Evolutionary conservation across 2,329 filamentous ascomycete genomes (phyloP).

Genomic region (Ascochyta pisi): DNA sequence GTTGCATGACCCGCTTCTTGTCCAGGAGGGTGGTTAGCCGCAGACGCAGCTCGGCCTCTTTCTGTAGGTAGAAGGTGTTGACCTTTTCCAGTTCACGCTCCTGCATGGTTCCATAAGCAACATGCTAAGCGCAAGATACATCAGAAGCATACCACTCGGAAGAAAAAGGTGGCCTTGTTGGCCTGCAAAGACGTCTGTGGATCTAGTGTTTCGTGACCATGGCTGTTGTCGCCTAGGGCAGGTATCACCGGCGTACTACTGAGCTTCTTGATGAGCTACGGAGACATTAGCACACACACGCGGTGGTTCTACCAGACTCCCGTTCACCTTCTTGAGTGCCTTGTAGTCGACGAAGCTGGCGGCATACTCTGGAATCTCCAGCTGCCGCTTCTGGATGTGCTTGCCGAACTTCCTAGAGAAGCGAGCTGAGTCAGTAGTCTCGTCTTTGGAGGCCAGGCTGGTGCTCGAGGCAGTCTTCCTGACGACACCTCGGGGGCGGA

Average conservation of each 20-base stretch:
- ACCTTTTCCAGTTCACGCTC: conserved; percentile 98
- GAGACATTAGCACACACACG: conserved; percentile 21
- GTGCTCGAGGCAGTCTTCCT: conserved; percentile 45
- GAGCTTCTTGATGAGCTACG: conserved; percentile 95
- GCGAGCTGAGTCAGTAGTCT: conserved; percentile 47
- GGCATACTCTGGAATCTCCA: conserved; percentile 98
- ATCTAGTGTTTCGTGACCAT: conserved; percentile 62
- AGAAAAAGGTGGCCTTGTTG: conserved; percentile 99
- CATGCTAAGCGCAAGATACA: not conserved
- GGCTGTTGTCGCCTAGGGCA: conserved; percentile 70
- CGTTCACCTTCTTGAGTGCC: conserved; percentile 89
- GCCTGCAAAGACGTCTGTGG: conserved; percentile 91
- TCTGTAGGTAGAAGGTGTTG: conserved; percentile 96
- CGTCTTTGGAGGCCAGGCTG: conserved; percentile 46
- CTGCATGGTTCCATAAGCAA: conserved; percentile 54
- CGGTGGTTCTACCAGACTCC: not conserved
- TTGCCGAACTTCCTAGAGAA: conserved; percentile 96
- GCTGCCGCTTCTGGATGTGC: conserved; percentile 98
- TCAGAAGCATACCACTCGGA: conserved; percentile 75
- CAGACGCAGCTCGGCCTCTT: conserved; percentile 89
- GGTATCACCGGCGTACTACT: conserved; percentile 87
- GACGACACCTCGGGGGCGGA: conserved; percentile 37
- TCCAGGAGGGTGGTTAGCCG: conserved; percentile 90
- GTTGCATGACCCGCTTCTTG: conserved; percentile 91
- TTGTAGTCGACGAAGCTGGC: conserved; percentile 99